These are phyloP conservation scores for Euclidium syriacum DNA, from an alignment of 345 rosid species.

Conservation along the genomic window DNA sequence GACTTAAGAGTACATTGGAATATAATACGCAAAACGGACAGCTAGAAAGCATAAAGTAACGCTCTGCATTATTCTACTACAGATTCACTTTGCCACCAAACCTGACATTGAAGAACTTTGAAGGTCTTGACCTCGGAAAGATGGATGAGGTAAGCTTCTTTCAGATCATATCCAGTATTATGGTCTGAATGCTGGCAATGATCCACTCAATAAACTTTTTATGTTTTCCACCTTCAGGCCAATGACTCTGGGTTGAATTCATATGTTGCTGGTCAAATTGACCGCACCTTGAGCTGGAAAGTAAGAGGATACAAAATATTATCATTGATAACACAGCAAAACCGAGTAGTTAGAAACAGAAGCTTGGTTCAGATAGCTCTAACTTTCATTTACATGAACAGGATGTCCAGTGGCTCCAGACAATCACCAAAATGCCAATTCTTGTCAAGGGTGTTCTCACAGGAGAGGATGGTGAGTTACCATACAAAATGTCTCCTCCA, in stretches of 20 bases:
- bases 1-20: neutral
- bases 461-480: constrained; percentile 67
- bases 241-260: constrained; percentile 83
- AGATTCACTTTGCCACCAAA: constrained; percentile 77
- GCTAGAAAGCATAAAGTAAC: neutral
- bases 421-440: constrained; percentile 78
- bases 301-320: constrained; percentile 27
- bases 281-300: constrained; percentile 89
- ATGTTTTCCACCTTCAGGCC: constrained; percentile 39
- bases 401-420: constrained; percentile 88
- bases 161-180: neutral
- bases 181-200: neutral
- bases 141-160: constrained; percentile 57
- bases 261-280: constrained; percentile 89
- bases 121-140: constrained; percentile 90
- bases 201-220: neutral
- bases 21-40: neutral
- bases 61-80: constrained; percentile 1
- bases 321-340: neutral
- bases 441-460: constrained; percentile 87
- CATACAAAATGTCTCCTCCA: neutral
- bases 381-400: constrained; percentile 20
- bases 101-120: constrained; percentile 89
- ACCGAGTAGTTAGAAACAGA: neutral
- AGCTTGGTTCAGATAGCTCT: neutral